Base-by-base conservation (phyloP, 2,329 filamentous ascomycete species). In the Coleophoma cylindrospora region DNA sequence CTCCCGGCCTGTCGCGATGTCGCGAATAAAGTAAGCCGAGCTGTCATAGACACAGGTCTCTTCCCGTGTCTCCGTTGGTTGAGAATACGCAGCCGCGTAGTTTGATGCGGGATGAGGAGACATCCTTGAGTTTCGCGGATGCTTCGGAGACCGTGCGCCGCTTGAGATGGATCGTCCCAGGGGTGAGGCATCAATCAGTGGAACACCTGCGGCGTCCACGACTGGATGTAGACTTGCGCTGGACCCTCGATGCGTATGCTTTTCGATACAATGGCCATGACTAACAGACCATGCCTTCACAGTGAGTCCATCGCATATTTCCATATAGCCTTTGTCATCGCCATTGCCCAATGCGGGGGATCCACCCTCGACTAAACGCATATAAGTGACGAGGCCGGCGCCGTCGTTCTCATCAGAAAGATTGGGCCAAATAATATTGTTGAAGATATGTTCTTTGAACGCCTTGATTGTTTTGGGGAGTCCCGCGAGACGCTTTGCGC, bases 361-460 rank as follows among this genome's bases (percentile, higher is more conserved):
- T 3, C 92, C 92, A 11, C 91, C 92, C 64, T 96, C 91, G 5
- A 89, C 85, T 10, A 99, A 75, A 14, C 94, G 82, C 66, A 91
- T 85, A 60, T 95, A 97, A 0, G 90, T 96, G 34, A 99, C 83
- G 27, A 99, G 77, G 0, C 94, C 94, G 4, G 91, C 91, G 21
- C 94, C 94, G 34, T 91, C 91, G 66, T 96, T 94, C 70, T 99
- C 94, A 63, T 99, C 92, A 0, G 90, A 95, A 37, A 99, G 72
- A 59, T 99, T 99, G 0, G 94, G 94, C 94, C 94, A 99, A 48
- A 97, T 95, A 51, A 96, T 74, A 63, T 96, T 95, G 69, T 99
- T 99, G 74, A 99, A 99, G 52, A 99, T 89, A 68, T 99, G 91
- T 1, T 77, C 83, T 66, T 96, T 97, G 68, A 99, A 85, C 0